Evolutionary conservation across 768 basidiomycete species (phyloP).

Genomic region (Multifurca ochricompacta): DNA sequence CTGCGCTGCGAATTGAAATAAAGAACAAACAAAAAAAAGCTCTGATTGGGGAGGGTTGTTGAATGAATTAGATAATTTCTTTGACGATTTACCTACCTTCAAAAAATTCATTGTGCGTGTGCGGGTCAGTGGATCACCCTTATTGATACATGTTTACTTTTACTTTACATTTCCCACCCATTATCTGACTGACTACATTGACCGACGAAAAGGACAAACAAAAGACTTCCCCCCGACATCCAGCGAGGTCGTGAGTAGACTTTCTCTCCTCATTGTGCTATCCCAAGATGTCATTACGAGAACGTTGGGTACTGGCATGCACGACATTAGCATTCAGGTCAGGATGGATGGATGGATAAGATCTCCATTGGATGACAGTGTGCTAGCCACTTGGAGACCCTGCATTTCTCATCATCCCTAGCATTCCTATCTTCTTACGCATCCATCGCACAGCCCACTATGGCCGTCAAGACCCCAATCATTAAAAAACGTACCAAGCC

Average conservation of each 20-base stretch:
- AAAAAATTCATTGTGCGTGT: neutral
- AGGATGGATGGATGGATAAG: slow-evolving; percentile 21
- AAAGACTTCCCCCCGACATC: slow-evolving; percentile 37
- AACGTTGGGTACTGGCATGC: neutral
- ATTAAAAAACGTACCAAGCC: slow-evolving; percentile 96
- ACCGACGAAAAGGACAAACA: no score
- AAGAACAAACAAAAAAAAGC: neutral
- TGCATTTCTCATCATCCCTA: neutral
- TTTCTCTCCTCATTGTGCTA: slow-evolving; percentile 18
- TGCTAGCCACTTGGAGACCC: neutral
- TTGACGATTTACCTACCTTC: no score
- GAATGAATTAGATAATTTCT: no score
- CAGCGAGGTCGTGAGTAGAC: slow-evolving; percentile 46
- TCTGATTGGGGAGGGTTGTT: neutral
- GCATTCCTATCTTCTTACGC: slow-evolving; percentile 10
- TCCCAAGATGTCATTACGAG: slow-evolving; percentile 1
- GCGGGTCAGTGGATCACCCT: neutral
- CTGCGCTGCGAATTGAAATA: neutral
- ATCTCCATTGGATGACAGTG: slow-evolving; percentile 2
- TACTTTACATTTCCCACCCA: no score
- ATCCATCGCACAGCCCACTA: slow-evolving; percentile 6
- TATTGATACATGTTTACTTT: slow-evolving; percentile 19
- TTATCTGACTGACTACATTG: no score
- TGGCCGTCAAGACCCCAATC: slow-evolving; percentile 49
- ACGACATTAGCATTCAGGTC: neutral